These are phyloP conservation scores for Pichia phayaonensis DNA, from an alignment of 805 yeast genomes.

Conservation along the genomic window DNA sequence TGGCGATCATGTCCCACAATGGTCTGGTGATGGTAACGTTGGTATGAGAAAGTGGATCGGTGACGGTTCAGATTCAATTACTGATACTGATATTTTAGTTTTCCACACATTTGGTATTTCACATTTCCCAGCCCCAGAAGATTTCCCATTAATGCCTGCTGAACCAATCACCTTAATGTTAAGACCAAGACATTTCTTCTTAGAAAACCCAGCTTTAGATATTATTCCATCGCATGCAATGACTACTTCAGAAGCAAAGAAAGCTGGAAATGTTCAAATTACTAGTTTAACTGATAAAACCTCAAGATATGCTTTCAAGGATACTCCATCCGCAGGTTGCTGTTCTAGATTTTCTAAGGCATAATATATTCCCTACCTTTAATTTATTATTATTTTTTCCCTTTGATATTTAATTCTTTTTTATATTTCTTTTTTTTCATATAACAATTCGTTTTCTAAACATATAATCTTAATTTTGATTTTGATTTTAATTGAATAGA, in stretches of 20 bases:
- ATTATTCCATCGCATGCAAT: constrained; percentile 56
- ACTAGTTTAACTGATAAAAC: constrained; percentile 37
- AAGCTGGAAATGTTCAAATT: constrained; percentile 31
- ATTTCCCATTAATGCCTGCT: constrained; percentile 85
- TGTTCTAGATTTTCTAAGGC: constrained; percentile 25
- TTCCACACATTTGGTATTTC: constrained; percentile 83
- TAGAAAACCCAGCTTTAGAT: constrained; percentile 71
- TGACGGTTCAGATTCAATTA: constrained; percentile 49
- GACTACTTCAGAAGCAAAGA: constrained; percentile 39
- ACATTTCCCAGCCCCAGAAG: constrained; percentile 85
- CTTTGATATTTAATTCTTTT: neutral
- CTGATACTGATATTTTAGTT: constrained; percentile 62
- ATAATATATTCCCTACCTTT: neutral
- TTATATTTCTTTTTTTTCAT: neutral
- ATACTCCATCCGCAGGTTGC: constrained; percentile 24
- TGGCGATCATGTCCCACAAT: constrained; percentile 69
- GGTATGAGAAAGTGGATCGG: constrained; percentile 68
- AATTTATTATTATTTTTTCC: neutral
- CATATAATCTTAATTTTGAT: neutral
- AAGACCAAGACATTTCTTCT: constrained; percentile 74
- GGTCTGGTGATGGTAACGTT: constrained; percentile 59
- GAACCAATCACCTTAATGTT: constrained; percentile 69
- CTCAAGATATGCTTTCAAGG: constrained; percentile 45
- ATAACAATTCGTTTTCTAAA: neutral
- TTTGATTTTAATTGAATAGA: neutral